Evolutionary conservation across 371 early-diverging fungal genomes (phyloP), one percentile per base, ranked within the genome.

Genomic region (Mortierella sp.): DNA sequence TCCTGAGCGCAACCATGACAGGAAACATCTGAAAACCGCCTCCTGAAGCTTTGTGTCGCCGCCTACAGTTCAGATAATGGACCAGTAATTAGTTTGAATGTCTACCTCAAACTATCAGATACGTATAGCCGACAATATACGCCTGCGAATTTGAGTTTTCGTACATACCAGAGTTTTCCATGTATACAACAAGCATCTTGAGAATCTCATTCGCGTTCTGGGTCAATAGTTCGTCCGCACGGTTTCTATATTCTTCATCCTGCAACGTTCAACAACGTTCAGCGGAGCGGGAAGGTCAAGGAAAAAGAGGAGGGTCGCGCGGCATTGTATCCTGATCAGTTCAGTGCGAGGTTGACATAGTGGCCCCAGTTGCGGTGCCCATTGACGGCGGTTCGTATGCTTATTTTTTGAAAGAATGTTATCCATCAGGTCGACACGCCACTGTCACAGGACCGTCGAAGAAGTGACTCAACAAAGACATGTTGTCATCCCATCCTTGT

Each of bases 1-100:
- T 26, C 97, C 97, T 19, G 96, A 93, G 74, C 92, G 89, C 45
- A 98, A 89, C 99, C 98, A 98, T 58, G 94, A 94, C 0, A 91
- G 84, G 14, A 98, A 89, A 88, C 97, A 97, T 73, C 88, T 87
- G 70, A 98, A 91, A 13, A 96, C 90, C 0, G 90, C 83, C 52
- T 92, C 91, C 63, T 94, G 95, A 26, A 94, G 88, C 34, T 86
- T 91, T 1, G 87, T 84, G 71, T 91, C 90, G 24, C 88, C 88
- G 24, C 89, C 92, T 92, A 75, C 21, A 70, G 38, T 50, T 42
- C 44, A 44, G 1, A 48, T 19, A 42, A 7, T 26, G 24, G 4
- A 58, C 2, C 45, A 42, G 16, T 1, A 14, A n/a, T 57, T 26
- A 57, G 16, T 58, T 45, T 42, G 14, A 34, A 1, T 42, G 24